Evolutionary conservation across 116 monocot genomes (phyloP).

Genomic region (Trichopus zeylanicus): DNA sequence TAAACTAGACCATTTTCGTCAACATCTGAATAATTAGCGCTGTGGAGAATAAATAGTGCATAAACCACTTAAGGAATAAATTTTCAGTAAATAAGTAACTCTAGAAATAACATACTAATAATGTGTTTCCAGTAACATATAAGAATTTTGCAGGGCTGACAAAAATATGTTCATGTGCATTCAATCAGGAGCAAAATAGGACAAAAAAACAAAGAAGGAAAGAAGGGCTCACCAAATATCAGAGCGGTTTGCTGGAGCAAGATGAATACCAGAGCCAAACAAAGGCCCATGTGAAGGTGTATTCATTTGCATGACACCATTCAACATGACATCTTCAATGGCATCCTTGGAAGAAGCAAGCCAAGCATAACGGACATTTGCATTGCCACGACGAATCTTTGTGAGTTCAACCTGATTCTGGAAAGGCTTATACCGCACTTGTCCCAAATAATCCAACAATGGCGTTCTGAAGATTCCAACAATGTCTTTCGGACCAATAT

Average conservation of each 20-base stretch:
- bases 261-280: constrained; percentile 61
- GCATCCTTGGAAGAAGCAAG: constrained; percentile 52
- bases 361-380: constrained; percentile 89
- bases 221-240: constrained; percentile 43
- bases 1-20: constrained; percentile 68
- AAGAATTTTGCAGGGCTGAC: background rate
- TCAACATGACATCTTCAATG: constrained; percentile 42
- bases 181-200: background rate
- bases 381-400: constrained; percentile 47
- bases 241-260: constrained; percentile 55
- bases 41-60: constrained; percentile 33
- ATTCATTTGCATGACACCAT: constrained; percentile 33
- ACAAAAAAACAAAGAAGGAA: background rate
- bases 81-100: background rate
- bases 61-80: background rate
- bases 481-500: constrained; percentile 46
- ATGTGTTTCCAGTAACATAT: background rate
- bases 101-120: background rate
- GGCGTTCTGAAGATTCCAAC: constrained; percentile 49
- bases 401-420: constrained; percentile 47
- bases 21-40: constrained; percentile 60
- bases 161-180: background rate
- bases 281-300: constrained; percentile 20
- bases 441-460: constrained; percentile 23
- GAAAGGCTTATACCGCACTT: constrained; percentile 42